phyloP scores from a whole-genome alignment of 2,329 filamentous ascomycete species.

The Phaeosphaeriaceae sp. region DNA sequence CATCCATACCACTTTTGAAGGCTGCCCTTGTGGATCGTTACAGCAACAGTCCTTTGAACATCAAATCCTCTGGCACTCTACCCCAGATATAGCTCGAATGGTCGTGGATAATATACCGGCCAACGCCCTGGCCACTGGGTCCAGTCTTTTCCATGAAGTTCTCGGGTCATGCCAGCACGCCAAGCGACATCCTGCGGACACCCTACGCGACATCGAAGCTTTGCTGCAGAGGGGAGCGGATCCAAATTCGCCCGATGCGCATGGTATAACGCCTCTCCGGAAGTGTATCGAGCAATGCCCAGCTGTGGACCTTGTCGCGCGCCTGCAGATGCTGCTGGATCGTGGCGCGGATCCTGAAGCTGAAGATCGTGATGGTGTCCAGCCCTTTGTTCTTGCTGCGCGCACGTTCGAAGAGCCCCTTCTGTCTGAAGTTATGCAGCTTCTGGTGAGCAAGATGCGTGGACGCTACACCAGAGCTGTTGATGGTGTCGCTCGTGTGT shows the following conservation, averaged over 20 bases:
- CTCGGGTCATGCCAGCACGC: slow-evolving; percentile 38
- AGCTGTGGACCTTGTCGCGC: slow-evolving; percentile 33
- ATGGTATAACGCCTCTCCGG: slow-evolving; percentile 30
- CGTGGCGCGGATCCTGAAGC: slow-evolving; percentile 40
- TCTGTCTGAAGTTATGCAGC: slow-evolving; percentile 30
- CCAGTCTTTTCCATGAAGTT: slow-evolving; percentile 36
- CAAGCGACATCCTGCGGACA: slow-evolving; percentile 39
- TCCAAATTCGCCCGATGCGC: slow-evolving; percentile 27
- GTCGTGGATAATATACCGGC: slow-evolving; percentile 29
- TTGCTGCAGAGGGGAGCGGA: slow-evolving; percentile 36
- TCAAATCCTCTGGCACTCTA: slow-evolving; percentile 43
- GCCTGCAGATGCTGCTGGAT: slow-evolving; percentile 34
- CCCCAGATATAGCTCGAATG: slow-evolving; percentile 29
- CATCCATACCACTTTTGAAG: slow-evolving; percentile 26
- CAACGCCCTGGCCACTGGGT: slow-evolving; percentile 18
- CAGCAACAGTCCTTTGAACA: slow-evolving; percentile 35
- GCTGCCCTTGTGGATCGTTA: slow-evolving; percentile 29
- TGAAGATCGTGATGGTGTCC: slow-evolving; percentile 24
- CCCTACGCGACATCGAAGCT: slow-evolving; percentile 38
- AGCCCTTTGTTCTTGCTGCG: slow-evolving; percentile 35
- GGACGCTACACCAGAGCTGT: slow-evolving; percentile 17
- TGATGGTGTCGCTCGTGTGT: slow-evolving; percentile 19
- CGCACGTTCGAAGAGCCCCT: slow-evolving; percentile 36
- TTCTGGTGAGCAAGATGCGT: slow-evolving; percentile 30
- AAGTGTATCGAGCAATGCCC: slow-evolving; percentile 37